Evolutionary conservation across 2,329 filamentous ascomycete genomes (phyloP), one percentile per base, ranked within the genome.

Genomic region (Elsinoe ampelina): DNA sequence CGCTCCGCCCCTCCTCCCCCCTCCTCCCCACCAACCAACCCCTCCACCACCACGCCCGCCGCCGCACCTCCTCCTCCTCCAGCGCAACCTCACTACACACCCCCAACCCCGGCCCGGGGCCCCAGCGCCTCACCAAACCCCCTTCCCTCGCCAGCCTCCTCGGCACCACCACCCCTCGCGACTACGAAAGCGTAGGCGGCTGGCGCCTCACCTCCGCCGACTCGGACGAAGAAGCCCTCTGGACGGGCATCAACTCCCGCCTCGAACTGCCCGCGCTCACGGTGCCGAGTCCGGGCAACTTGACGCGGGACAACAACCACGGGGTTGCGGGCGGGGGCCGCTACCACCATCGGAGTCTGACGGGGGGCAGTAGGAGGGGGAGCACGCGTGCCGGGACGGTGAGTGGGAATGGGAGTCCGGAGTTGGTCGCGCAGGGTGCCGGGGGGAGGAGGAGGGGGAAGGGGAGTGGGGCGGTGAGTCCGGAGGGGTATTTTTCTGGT

Each of bases 171-270:
- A 57, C 54, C 13, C 61, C 60, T 2, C 64, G 71, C 34, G 73
- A 75, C 59, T 75, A 70, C 51, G 73, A 75, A 57, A 72, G 72
- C 54, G 69, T 75, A 1, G 73, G 73, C 22, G 73, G 73, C 0
- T 68, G 66, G 66, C 63, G 64, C n/a, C 63, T 70, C 13, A 60
- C 68, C 2, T 67, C 66, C 11, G 68, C 68, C 22, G 58, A 60
- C 8, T 68, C 70, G 1, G 71, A 72, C 4, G 72, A 75, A 42
- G 72, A 74, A 61, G 72, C 71, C 2, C 54, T 72, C 11, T 75
- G 72, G 72, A 70, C 74, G 62, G 67, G 68, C 57, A 72, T 74
- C 61, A 74, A 74, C 55, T 68, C 67, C n/a, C 61, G 72, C 12
- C 64, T 74, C 1, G 68, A 73, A 55, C 60, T 74, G 1, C 71